These are phyloP conservation scores for Ajuga reptans DNA, from an alignment of 305 asterid genomes.

Conservation along the genomic window DNA sequence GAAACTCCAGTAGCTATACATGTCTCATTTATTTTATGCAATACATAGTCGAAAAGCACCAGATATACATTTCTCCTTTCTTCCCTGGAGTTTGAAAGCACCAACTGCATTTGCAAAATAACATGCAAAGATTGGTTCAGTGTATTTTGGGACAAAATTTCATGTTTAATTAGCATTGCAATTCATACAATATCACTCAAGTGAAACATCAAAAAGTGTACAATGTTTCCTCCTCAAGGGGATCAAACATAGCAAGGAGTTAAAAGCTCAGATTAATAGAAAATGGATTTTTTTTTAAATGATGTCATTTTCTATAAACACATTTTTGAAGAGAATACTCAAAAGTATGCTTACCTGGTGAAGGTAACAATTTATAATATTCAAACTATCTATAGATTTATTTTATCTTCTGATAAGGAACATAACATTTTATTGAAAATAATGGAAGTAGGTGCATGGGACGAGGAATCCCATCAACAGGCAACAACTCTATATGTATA, in stretches of 20 bases:
- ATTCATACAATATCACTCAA: background rate
- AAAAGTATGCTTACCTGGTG: constrained; percentile 1
- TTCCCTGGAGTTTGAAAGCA: constrained; percentile 83
- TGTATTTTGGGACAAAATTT: constrained; percentile 7
- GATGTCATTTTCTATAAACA: background rate
- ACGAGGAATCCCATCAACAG: background rate
- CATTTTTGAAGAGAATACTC: background rate
- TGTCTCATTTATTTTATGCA: constrained; percentile 78
- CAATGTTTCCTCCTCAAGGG: background rate
- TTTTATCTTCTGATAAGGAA: background rate
- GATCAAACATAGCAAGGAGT: constrained; percentile 10
- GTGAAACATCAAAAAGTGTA: constrained; percentile 1
- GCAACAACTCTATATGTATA: background rate
- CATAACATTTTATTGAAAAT: background rate
- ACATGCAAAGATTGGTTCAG: constrained; percentile 19
- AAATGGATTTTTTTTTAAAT: background rate
- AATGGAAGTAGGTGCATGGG: background rate
- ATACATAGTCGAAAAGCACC: constrained; percentile 89
- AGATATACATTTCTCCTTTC: constrained; percentile 82
- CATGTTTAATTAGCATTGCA: background rate
- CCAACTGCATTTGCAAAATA: constrained; percentile 54
- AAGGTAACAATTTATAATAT: background rate
- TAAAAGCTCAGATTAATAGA: background rate
- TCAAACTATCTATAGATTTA: background rate
- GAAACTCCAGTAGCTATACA: constrained; percentile 72